Base-by-base conservation (phyloP, 306 rosid species). In the Fagus sylvatica region DNA sequence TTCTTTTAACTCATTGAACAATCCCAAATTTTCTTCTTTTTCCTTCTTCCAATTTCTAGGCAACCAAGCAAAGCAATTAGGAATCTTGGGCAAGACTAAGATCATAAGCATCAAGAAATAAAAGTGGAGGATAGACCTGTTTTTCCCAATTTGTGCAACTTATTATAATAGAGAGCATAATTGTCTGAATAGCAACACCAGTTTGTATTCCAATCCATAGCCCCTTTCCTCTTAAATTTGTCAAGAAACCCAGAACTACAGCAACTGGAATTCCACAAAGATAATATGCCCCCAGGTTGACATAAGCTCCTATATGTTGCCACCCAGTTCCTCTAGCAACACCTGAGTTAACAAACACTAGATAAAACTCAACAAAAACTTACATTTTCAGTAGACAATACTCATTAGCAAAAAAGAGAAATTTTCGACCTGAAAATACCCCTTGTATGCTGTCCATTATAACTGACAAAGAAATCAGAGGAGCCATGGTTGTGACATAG, bases 201-300 rank as follows among this genome's bases (percentile, higher is more conserved):
- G n/a, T 4, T 87, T 86, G 94, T 65, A 89, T 80, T 4, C 94
- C 94, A 60, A 91, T 86, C 94, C 97, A 91, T 28, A 91, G 88
- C 5, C 97, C 97, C 0, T 0, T 22, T 22, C 28, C 28, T 22
- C 28, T 22, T 22, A 22, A 22, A 0, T 22, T 22, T 22, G 28
- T 22, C 0, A 22, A 22, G 28, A 22, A 22, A 22, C 28, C 28
- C 28, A 22, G 0, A 22, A 22, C 28, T 22, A 22, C 0, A 22
- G 28, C 28, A 22, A 22, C 28, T 22, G 28, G 28, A 22, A 22
- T 22, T 22, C 28, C 28, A 22, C 28, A 22, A 22, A 22, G 28
- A 22, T 22, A 22, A 0, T 22, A 22, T 22, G 28, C 28, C 28
- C 28, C 28, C 28, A 22, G 28, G 28, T 22, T 22, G 28, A 22